phyloP scores from a whole-genome alignment of 768 basidiomycete genomes.

The Trichaptum fuscoviolaceum region DNA sequence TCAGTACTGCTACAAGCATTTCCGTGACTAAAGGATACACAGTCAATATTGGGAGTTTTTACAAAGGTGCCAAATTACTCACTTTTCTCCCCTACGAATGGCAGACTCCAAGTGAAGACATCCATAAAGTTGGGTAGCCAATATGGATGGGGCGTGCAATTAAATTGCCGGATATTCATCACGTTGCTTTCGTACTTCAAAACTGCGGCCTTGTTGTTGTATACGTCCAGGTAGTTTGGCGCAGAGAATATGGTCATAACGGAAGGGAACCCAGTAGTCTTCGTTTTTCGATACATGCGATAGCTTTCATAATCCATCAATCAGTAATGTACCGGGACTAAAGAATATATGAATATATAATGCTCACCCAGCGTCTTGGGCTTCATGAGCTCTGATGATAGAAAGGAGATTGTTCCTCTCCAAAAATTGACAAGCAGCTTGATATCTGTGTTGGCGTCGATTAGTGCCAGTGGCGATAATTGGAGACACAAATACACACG shows the following conservation, averaged over 20 bases:
- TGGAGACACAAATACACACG: conserved; percentile 38
- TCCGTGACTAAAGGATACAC: conserved; percentile 69
- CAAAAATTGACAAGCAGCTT: conserved; percentile 94
- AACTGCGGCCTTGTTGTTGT: conserved; percentile 98
- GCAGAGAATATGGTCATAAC: conserved; percentile 99
- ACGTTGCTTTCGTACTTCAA: conserved; percentile 99
- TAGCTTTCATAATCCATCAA: conserved; percentile 45
- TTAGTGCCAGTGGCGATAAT: background rate
- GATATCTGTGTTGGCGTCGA: conserved; percentile 53
- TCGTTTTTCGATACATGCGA: conserved; percentile 98
- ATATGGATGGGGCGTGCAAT: conserved; percentile 61
- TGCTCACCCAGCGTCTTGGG: conserved; percentile 92
- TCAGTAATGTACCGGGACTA: conserved; percentile 9
- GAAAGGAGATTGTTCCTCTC: conserved; percentile 95
- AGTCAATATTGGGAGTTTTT: background rate
- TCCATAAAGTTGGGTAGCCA: conserved; percentile 99
- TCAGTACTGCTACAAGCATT: conserved; percentile 95
- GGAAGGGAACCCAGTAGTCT: conserved; percentile 96
- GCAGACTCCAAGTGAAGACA: conserved; percentile 97
- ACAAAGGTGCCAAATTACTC: conserved; percentile 21
- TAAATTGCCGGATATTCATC: conserved; percentile 96
- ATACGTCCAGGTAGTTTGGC: conserved; percentile 97
- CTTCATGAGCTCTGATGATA: conserved; percentile 97
- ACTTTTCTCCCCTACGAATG: conserved; percentile 99
- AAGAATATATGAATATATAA: conserved; percentile 9